A percentile compares a stretch with the other conserved stretches of the same genome.
These are phyloP conservation scores for Aspergillus sp. DNA, from an alignment of 2,329 filamentous ascomycete species.

Conservation along the genomic window DNA sequence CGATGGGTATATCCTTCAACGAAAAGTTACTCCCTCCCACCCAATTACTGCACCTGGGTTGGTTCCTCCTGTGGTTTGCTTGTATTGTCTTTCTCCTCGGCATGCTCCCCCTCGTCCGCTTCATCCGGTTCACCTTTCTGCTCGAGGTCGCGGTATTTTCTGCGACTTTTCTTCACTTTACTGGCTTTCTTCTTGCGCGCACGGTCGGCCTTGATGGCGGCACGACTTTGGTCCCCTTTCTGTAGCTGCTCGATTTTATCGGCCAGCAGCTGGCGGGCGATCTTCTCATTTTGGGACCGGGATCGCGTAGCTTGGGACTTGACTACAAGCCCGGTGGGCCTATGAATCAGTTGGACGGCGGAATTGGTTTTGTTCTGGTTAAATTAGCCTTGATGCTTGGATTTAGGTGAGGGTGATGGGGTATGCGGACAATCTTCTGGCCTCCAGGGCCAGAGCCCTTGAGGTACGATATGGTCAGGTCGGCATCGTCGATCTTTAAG, in stretches of 20 bases:
- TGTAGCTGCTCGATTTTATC: conserved; percentile 72
- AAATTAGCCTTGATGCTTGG: neutral
- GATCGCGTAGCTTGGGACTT: conserved; percentile 93
- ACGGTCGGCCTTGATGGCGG: conserved; percentile 75
- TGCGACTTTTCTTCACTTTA: conserved; percentile 43
- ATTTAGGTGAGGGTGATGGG: neutral
- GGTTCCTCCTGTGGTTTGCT: no score
- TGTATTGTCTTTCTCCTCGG: neutral
- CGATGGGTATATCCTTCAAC: no score
- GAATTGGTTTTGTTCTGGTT: conserved; percentile 88
- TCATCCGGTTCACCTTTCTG: conserved; percentile 19
- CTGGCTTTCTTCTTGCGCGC: conserved; percentile 64
- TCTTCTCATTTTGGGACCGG: conserved; percentile 80
- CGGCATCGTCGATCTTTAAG: conserved; percentile 70
- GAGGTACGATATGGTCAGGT: conserved; percentile 81
- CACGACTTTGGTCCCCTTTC: conserved; percentile 74
- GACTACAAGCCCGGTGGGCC: conserved; percentile 86
- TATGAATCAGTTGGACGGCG: conserved; percentile 87
- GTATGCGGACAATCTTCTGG: conserved; percentile 75
- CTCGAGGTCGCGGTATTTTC: conserved; percentile 44
- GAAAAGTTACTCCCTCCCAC: no score
- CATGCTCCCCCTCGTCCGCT: neutral
- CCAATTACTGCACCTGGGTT: no score
- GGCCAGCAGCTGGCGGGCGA: conserved; percentile 74
- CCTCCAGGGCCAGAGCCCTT: conserved; percentile 91